Conservation (phyloP, 2,329 filamentous ascomycete genomes). For the Macrophomina phaseolina region DNA sequence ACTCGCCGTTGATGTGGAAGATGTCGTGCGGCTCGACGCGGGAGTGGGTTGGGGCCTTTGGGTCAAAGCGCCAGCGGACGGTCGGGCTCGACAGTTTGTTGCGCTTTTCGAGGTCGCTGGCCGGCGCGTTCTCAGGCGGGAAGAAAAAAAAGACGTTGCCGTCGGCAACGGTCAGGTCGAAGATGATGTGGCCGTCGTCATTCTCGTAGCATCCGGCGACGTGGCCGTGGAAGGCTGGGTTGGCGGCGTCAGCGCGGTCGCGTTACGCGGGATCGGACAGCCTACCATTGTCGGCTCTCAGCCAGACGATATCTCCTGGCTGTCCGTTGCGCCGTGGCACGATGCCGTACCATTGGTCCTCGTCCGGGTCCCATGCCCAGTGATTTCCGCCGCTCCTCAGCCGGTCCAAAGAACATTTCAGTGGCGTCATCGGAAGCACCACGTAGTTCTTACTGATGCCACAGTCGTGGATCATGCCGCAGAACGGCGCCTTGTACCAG, state of each 20-base stretch:
- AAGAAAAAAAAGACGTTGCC: conserved; percentile 53
- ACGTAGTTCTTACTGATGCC: conserved; percentile 48
- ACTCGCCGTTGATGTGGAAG: conserved; percentile 50
- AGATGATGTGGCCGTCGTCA: conserved; percentile 42
- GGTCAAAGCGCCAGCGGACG: conserved; percentile 51
- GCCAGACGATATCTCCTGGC: conserved; percentile 60
- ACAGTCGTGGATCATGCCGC: conserved; percentile 49
- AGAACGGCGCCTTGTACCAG: conserved; percentile 49
- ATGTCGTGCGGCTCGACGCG: conserved; percentile 39
- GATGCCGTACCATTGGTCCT: conserved; percentile 62
- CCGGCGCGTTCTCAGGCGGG: conserved; percentile 42
- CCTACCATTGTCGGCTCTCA: conserved; percentile 57
- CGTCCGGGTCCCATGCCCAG: conserved; percentile 53
- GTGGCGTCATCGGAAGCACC: conserved; percentile 45
- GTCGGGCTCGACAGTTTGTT: conserved; percentile 48
- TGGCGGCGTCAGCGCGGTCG: background rate
- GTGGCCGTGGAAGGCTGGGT: conserved; percentile 49
- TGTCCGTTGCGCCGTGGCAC: conserved; percentile 58
- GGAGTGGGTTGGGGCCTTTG: conserved; percentile 36
- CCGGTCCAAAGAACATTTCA: conserved; percentile 43
- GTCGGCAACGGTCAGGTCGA: conserved; percentile 48
- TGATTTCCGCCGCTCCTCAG: conserved; percentile 48
- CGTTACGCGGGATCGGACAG: conserved; percentile 23
- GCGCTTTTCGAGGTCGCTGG: conserved; percentile 44
- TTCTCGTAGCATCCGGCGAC: conserved; percentile 52